Conservation (phyloP, 495 filamentous ascomycete genomes). For the Aspergillus hancockii region DNA sequence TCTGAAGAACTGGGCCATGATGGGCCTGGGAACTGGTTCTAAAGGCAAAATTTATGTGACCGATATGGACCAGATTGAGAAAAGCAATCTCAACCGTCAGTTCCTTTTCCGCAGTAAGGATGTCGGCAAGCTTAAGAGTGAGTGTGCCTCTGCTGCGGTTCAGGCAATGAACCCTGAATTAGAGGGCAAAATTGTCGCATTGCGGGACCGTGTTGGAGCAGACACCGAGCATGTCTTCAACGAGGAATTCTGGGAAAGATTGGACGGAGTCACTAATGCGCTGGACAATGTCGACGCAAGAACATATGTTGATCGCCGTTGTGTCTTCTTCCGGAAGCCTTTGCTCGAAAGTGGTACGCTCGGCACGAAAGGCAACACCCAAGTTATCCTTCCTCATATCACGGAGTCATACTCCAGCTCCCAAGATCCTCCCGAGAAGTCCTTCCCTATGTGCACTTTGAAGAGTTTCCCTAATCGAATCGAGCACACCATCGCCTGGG, state of each 20-base stretch:
- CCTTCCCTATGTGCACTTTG: slow-evolving; percentile 98
- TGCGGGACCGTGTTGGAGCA: slow-evolving; percentile 85
- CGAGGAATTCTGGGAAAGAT: slow-evolving; percentile 87
- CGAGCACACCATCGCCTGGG: slow-evolving; percentile 99
- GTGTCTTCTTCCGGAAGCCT: slow-evolving; percentile 98
- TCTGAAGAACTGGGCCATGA: slow-evolving; percentile 99
- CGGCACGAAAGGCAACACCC: slow-evolving; percentile 97
- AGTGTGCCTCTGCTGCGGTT: slow-evolving; percentile 86
- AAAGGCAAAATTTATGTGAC: slow-evolving; percentile 88
- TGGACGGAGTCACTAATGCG: slow-evolving; percentile 95
- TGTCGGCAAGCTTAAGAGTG: slow-evolving; percentile 96
- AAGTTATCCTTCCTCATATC: slow-evolving; percentile 85
- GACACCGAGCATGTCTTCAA: slow-evolving; percentile 96
- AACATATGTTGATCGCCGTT: slow-evolving; percentile 95
- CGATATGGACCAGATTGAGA: slow-evolving; percentile 98
- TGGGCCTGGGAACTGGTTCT: slow-evolving; percentile 86
- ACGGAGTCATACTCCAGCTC: slow-evolving; percentile 99
- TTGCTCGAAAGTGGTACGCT: slow-evolving; percentile 95
- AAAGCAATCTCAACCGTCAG: slow-evolving; percentile 97
- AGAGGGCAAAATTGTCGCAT: slow-evolving; percentile 74
- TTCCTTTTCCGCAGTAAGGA: slow-evolving; percentile 95
- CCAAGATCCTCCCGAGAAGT: slow-evolving; percentile 97
- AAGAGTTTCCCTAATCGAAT: slow-evolving; percentile 98
- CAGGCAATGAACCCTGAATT: slow-evolving; percentile 95
- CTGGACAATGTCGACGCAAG: slow-evolving; percentile 97